Base-by-base conservation (phyloP, 2,329 filamentous ascomycete species). In the Paraphaeosphaeria minitans region DNA sequence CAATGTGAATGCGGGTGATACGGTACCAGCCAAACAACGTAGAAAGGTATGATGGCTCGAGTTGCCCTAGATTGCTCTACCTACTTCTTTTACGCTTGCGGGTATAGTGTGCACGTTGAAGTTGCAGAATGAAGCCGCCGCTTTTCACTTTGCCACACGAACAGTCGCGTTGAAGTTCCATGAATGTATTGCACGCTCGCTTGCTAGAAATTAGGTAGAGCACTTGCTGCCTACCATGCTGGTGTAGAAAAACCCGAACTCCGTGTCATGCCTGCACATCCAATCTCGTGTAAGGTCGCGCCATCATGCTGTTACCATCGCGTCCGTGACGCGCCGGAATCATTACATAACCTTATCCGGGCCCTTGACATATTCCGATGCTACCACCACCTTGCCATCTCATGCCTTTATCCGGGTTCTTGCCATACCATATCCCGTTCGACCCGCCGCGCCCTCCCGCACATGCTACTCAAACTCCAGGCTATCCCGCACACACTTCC, bases 401-500 rank as follows among this genome's bases (percentile, higher is more conserved):
- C 24, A 43, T 39, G 9, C 8, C 27, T 29, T 29, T 29, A 8
- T 29, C 27, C 8, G 8, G 27, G 27, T 29, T 29, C 27, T 8
- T 29, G 8, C 9, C 29, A 12, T 31, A 31, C 2, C 29, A 12
- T 31, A 31, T 31, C 29, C 7, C 41, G 22, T 22, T 22, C 33
- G 33, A 39, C 22, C n/a, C 31, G 24, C 16, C 7, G 13, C 37
- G 9, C 13, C n/a, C 16, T 39, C 14, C 19, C 6, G 6, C 14
- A 4, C 29, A 16, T 22, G n/a, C 39, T 65, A 75, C 54, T 75
- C 73, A 58, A 70, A 73, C 56, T 78, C 74, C 57, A 75, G 55
- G 52, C 71, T 76, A 54, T 82, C 79, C 72, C 90, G 84, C 42
- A 97, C 93, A 63, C 92, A 90, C 61, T 91, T 89, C 69, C 90